Evolutionary conservation across 805 yeast genomes (phyloP).

Genomic region (Blastobotrys terrestris): DNA sequence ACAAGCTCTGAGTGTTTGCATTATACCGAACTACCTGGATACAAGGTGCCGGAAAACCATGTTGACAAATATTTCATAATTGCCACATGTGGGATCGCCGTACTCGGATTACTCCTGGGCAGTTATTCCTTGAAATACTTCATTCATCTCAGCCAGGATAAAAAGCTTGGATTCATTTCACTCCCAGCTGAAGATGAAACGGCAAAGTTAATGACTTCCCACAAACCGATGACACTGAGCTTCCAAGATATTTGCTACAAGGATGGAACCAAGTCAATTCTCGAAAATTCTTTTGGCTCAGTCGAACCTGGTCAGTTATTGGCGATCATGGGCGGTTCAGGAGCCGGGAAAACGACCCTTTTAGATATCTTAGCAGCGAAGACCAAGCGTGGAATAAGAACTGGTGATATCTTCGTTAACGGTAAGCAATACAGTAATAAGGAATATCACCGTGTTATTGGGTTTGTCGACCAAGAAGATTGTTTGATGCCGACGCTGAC

Average conservation of each 20-base stretch:
- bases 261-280: constrained; percentile 43
- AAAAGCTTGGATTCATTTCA: constrained; percentile 15
- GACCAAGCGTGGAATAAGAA: constrained; percentile 63
- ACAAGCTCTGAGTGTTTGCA: constrained; percentile 88
- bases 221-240: constrained; percentile 64
- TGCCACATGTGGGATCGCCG: constrained; percentile 21
- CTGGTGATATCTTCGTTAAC: constrained; percentile 70
- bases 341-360: constrained; percentile 95
- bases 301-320: constrained; percentile 83
- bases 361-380: constrained; percentile 88
- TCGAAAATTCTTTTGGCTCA: constrained; percentile 62
- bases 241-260: constrained; percentile 70
- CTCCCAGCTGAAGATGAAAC: constrained; percentile 36
- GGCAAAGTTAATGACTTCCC: constrained; percentile 46
- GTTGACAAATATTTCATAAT: constrained; percentile 20
- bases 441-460: constrained; percentile 62
- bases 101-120: constrained; percentile 16
- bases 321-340: constrained; percentile 98
- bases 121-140: constrained; percentile 12
- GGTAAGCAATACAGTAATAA: constrained; percentile 42
- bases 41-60: constrained; percentile 52
- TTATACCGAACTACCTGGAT: constrained; percentile 89
- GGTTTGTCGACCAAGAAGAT: constrained; percentile 96
- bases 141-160: constrained; percentile 15
- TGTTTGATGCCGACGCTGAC: constrained; percentile 85